These are phyloP conservation scores for Brassica nigra DNA, from an alignment of 345 rosid genomes.

Conservation along the genomic window DNA sequence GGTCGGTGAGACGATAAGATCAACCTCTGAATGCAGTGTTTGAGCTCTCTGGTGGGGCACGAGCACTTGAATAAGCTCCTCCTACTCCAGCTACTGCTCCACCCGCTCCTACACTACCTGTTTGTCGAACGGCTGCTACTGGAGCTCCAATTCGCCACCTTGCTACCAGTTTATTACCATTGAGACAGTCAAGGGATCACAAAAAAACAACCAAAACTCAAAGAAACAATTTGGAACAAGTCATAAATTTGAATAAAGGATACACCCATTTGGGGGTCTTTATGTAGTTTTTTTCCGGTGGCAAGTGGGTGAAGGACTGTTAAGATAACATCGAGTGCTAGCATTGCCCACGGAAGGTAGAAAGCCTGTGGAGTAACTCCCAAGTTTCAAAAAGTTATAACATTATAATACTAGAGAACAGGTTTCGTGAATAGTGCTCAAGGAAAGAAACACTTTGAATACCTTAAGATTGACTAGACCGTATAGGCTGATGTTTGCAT, in stretches of 20 bases:
- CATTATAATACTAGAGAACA: background rate
- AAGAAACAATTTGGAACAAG: background rate
- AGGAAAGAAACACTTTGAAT: background rate
- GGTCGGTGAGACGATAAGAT: slow-evolving; percentile 58
- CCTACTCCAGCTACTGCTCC: slow-evolving; percentile 29
- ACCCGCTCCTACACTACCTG: slow-evolving; percentile 39
- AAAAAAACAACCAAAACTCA: background rate
- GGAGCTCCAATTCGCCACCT: slow-evolving; percentile 71
- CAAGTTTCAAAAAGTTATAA: slow-evolving; percentile 20
- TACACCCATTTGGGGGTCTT: slow-evolving; percentile 96
- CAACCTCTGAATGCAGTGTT: slow-evolving; percentile 68
- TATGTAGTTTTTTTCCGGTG: slow-evolving; percentile 66
- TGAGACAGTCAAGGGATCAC: slow-evolving; percentile 14
- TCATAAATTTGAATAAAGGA: slow-evolving; percentile 49
- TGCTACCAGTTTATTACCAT: slow-evolving; percentile 57
- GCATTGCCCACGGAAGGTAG: slow-evolving; percentile 98
- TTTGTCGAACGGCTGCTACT: slow-evolving; percentile 36
- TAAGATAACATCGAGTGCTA: slow-evolving; percentile 77
- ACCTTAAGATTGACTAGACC: slow-evolving; percentile 90
- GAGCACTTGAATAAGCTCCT: slow-evolving; percentile 39
- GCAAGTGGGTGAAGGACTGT: slow-evolving; percentile 95
- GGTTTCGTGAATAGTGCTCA: background rate
- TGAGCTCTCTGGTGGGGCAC: slow-evolving; percentile 47
- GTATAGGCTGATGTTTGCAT: slow-evolving; percentile 82
- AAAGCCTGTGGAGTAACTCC: slow-evolving; percentile 60